Evolutionary conservation across 2,329 filamentous ascomycete genomes (phyloP), one percentile per base, ranked within the genome.

Genomic region (Dendrostoma leiphaemia): DNA sequence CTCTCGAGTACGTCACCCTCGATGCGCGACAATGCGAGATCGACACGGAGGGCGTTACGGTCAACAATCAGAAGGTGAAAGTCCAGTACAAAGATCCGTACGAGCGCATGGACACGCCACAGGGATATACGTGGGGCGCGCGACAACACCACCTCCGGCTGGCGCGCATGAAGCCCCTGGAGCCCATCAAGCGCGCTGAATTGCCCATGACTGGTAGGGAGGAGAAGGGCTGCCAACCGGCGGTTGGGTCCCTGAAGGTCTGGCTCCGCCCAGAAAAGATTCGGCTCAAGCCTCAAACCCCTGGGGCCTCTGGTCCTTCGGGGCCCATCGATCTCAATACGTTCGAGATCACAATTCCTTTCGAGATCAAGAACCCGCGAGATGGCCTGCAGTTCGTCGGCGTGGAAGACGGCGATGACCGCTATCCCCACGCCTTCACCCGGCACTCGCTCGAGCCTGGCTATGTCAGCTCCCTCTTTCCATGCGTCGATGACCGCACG

Each of bases 381-480:
- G 94, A 99, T 68, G 93, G 91, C 21, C 71, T 97, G 54, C 92
- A 97, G 57, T 99, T 97, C 71, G 90, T 95, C 15, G 92, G 94
- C 4, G 82, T 94, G 34, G 85, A 91, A 41, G 85, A 86, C 53
- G 83, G 86, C 48, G 93, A 97, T 67, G 78, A 79, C 53, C 83
- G 92, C 58, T 99, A 92, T 68, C 91, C 94, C 0, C 93, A 99
- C 73, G 86, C 90, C 46, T 99, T 96, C 69, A 96, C 93, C 0
- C 87, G 86, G 37, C 91, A 93, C 65, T 89, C 87, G 2, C 76
- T 88, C 38, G 86, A 89, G 58, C 84, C 91, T 0, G 91, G 92
- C 28, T 86, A 85, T 17, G 86, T 91, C 1, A 93, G 86, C 44
- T 92, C 88, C 62, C 84, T 97, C 24, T 99, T 99, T 64, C 94